Evolutionary conservation across 805 yeast genomes (phyloP).

Genomic region (Candida silvicultrix): DNA sequence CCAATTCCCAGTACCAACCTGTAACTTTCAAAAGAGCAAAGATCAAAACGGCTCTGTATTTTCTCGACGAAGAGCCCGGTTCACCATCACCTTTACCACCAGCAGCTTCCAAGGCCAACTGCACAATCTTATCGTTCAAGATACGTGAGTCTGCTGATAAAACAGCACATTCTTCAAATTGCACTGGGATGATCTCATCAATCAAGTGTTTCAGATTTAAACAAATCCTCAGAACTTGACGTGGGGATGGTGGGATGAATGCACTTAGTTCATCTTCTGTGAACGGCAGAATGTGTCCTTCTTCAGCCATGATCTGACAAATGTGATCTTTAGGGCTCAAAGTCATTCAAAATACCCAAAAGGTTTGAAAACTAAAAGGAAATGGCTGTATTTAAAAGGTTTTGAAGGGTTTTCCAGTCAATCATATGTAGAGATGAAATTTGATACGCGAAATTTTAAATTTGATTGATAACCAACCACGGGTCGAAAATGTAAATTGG

Average conservation of each 20-base stretch:
- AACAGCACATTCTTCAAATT: slow-evolving; percentile 44
- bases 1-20: slow-evolving; percentile 66
- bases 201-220: slow-evolving; percentile 67
- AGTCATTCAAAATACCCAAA: too few relatives aligned
- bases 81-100: slow-evolving; percentile 68
- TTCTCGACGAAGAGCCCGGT: slow-evolving; percentile 45
- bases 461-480: background rate
- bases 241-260: slow-evolving; percentile 43
- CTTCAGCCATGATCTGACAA: background rate
- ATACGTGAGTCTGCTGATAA: slow-evolving; percentile 52
- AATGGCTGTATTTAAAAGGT: background rate
- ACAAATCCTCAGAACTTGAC: slow-evolving; percentile 65
- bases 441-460: background rate
- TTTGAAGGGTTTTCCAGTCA: too few relatives aligned
- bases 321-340: background rate
- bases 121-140: slow-evolving; percentile 50
- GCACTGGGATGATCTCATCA: slow-evolving; percentile 65
- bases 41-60: slow-evolving; percentile 61
- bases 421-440: background rate
- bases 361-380: background rate
- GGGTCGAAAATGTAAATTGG: background rate
- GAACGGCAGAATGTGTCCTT: background rate
- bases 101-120: slow-evolving; percentile 64
- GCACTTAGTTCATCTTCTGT: background rate
- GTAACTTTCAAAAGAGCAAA: slow-evolving; percentile 72